A percentile compares a stretch with the other conserved stretches of the same genome.
These are phyloP conservation scores for Diaporthe sp. DNA, from an alignment of 2,329 filamentous ascomycete species.

Conservation along the genomic window DNA sequence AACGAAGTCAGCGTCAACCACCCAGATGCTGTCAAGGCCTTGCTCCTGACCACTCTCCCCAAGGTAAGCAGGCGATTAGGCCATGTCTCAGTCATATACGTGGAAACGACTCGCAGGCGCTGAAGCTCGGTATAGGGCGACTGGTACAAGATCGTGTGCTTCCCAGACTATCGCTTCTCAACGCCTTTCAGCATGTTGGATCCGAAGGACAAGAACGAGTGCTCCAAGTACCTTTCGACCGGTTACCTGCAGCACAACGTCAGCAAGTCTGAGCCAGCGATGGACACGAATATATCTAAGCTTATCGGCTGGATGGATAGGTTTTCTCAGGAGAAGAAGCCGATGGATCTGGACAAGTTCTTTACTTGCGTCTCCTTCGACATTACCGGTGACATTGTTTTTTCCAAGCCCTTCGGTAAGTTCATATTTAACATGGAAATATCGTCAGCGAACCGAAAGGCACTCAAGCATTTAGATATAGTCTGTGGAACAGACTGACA, in stretches of 20 bases:
- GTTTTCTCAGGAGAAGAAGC: constrained; percentile 36
- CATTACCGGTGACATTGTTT: constrained; percentile 50
- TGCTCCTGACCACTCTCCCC: constrained; percentile 56
- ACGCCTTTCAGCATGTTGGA: constrained; percentile 56
- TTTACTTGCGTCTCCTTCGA: constrained; percentile 50
- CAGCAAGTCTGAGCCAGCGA: constrained; percentile 40
- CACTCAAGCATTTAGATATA: not conserved
- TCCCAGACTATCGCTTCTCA: constrained; percentile 56
- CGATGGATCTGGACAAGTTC: constrained; percentile 45
- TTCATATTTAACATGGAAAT: constrained; percentile 41
- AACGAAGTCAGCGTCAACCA: constrained; percentile 60
- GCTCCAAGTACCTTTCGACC: constrained; percentile 50
- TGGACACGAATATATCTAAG: constrained; percentile 40
- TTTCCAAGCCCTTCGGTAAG: constrained; percentile 47
- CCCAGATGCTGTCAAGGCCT: constrained; percentile 54
- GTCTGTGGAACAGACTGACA: not conserved
- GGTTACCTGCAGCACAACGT: constrained; percentile 51
- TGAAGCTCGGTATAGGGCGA: constrained; percentile 25
- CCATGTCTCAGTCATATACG: not conserved
- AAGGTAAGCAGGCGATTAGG: constrained; percentile 40
- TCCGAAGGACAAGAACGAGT: constrained; percentile 50
- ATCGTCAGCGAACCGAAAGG: not conserved
- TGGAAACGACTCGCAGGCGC: not conserved
- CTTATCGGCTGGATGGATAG: constrained; percentile 43
- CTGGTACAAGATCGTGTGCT: constrained; percentile 53